Evolutionary conservation across 2,329 filamentous ascomycete genomes (phyloP).

Genomic region (Colletotrichum musicola): DNA sequence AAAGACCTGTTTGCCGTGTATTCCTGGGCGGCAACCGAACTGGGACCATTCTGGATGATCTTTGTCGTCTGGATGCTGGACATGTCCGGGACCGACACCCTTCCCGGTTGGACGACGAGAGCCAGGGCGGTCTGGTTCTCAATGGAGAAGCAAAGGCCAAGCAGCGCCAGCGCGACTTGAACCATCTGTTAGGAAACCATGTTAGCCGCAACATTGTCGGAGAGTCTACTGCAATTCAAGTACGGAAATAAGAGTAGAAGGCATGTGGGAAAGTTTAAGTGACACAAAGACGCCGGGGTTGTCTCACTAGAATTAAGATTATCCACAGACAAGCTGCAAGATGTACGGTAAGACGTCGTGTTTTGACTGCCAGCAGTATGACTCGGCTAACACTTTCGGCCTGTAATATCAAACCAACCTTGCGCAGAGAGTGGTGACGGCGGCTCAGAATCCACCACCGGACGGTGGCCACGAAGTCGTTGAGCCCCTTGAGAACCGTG

Average conservation of each 20-base stretch:
- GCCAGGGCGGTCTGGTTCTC: conserved; percentile 51
- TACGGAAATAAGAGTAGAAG: no score
- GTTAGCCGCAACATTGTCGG: neutral
- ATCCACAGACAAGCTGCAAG: conserved; percentile 47
- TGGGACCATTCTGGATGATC: conserved; percentile 43
- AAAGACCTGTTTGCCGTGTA: conserved; percentile 57
- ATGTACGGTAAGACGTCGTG: conserved; percentile 45
- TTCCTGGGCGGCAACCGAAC: conserved; percentile 48
- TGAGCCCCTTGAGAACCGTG: conserved; percentile 56
- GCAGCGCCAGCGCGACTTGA: conserved; percentile 57
- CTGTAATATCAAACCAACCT: conserved; percentile 52
- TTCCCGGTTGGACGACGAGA: conserved; percentile 47
- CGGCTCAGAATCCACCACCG: conserved; percentile 59
- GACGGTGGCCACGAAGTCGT: conserved; percentile 57
- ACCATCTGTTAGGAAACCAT: conserved; percentile 47
- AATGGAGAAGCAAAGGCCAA: conserved; percentile 58
- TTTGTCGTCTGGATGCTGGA: conserved; percentile 48
- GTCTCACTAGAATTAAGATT: conserved; percentile 46
- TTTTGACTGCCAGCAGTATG: conserved; percentile 44
- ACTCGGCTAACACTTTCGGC: conserved; percentile 49
- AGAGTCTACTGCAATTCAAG: no score
- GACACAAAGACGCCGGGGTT: no score
- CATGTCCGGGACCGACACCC: conserved; percentile 53
- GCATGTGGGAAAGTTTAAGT: no score
- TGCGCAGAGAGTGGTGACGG: conserved; percentile 50